These are phyloP conservation scores for Kwoniella mangroviensis DNA, from an alignment of 768 basidiomycete genomes.

Conservation along the genomic window DNA sequence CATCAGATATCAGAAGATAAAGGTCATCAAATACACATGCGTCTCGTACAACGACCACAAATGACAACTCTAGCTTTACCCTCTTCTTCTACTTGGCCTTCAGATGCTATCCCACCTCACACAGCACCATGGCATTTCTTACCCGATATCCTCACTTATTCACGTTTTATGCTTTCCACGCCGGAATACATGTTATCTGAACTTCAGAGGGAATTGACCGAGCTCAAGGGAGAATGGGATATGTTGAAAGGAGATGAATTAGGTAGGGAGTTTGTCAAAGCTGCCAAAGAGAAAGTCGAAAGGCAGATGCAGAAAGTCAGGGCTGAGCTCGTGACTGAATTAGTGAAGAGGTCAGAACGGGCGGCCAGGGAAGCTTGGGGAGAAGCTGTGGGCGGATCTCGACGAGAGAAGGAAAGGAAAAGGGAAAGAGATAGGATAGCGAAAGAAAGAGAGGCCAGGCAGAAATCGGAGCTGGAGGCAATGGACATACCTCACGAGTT, in stretches of 20 bases:
- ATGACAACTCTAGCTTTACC: constrained; percentile 95
- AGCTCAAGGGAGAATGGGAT: constrained; percentile 72
- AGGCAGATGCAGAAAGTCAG: constrained; percentile 78
- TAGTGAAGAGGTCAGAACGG: constrained; percentile 70
- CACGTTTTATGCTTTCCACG: constrained; percentile 96
- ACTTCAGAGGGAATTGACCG: constrained; percentile 72
- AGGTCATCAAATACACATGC: constrained; percentile 68
- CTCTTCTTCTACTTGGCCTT: constrained; percentile 89
- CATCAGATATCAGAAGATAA: constrained; percentile 15
- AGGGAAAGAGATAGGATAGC: constrained; percentile 40
- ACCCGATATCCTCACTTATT: constrained; percentile 82
- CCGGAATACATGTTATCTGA: constrained; percentile 79
- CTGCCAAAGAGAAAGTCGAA: constrained; percentile 74
- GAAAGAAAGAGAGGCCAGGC: constrained; percentile 33
- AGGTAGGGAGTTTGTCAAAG: constrained; percentile 76
- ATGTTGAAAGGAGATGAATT: constrained; percentile 73
- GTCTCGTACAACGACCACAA: constrained; percentile 88
- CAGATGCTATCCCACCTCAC: constrained; percentile 85
- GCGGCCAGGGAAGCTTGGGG: constrained; percentile 61
- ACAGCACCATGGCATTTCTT: constrained; percentile 95
- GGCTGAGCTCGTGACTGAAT: constrained; percentile 69
- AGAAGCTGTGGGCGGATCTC: constrained; percentile 46
- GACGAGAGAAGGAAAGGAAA: constrained; percentile 38
- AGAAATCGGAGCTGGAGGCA: constrained; percentile 12
- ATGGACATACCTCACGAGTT: constrained; percentile 37